Conservation (phyloP, 352 stramenopile genomes). For the Globisporangium mamillatum region DNA sequence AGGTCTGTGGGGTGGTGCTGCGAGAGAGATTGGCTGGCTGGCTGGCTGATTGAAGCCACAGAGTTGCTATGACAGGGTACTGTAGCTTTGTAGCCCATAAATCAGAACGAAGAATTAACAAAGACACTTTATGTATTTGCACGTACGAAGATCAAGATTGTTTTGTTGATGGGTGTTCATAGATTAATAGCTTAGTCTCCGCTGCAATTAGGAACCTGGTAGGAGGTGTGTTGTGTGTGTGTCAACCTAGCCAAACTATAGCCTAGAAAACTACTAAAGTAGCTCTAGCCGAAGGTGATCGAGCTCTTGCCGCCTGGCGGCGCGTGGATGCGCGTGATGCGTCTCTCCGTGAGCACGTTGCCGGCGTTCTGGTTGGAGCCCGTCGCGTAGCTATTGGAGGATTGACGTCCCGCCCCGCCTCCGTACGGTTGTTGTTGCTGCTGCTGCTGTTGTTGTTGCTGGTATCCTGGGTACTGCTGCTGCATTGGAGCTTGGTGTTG, state of each 20-base stretch:
- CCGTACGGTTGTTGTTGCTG: constrained; percentile 25
- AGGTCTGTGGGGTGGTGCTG: neutral
- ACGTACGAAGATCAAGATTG: neutral
- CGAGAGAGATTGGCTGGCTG: neutral
- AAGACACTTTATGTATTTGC: constrained; percentile 15
- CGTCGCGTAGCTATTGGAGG: constrained; percentile 83
- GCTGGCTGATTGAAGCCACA: neutral
- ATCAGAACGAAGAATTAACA: constrained; percentile 2
- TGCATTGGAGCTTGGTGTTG: constrained; percentile 24
- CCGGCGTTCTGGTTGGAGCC: constrained; percentile 87
- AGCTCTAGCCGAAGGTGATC: constrained; percentile 65
- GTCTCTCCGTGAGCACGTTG: constrained; percentile 88
- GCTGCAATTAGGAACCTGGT: neutral
- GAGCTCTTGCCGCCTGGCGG: constrained; percentile 81
- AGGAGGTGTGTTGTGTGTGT: neutral
- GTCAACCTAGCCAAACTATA: constrained; percentile 7
- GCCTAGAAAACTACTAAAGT: neutral
- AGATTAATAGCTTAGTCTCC: neutral
- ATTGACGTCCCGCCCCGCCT: constrained; percentile 25
- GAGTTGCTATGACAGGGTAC: neutral
- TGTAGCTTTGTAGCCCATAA: neutral
- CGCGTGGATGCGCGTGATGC: constrained; percentile 88
- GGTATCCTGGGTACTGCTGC: constrained; percentile 14
- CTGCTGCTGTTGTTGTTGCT: constrained; percentile 20
- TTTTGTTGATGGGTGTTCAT: constrained; percentile 2